A percentile compares a stretch with the other conserved stretches of the same genome.
Evolutionary conservation across 2,329 filamentous ascomycete species (phyloP).

Genomic region (Aspergillus proliferans): DNA sequence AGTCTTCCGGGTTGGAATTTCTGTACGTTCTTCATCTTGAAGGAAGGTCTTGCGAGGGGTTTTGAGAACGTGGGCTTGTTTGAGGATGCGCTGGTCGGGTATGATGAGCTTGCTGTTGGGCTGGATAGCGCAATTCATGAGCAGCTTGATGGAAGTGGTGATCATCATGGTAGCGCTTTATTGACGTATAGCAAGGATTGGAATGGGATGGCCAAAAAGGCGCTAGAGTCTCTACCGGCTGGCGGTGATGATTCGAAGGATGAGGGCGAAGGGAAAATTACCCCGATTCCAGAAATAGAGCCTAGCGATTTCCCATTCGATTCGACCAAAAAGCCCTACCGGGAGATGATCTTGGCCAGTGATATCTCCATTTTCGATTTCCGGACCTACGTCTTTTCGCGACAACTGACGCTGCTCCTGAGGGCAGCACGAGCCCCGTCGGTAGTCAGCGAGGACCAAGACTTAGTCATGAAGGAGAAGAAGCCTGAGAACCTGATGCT

Average conservation of each 20-base stretch:
- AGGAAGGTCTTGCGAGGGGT: slow-evolving; percentile 85
- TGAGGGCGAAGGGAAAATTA: slow-evolving; percentile 24
- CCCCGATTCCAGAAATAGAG: slow-evolving; percentile 22
- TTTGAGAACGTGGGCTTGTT: slow-evolving; percentile 95
- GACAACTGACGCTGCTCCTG: slow-evolving; percentile 76
- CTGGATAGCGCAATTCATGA: slow-evolving; percentile 77
- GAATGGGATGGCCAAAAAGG: slow-evolving; percentile 52
- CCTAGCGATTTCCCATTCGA: slow-evolving; percentile 36
- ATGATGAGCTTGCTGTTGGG: slow-evolving; percentile 86
- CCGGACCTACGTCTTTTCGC: slow-evolving; percentile 83
- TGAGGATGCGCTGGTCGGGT: slow-evolving; percentile 89
- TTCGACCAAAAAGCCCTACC: slow-evolving; percentile 69
- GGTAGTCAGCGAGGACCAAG: slow-evolving; percentile 24
- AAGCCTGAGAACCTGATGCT: slow-evolving; percentile 67
- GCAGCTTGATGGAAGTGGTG: slow-evolving; percentile 55
- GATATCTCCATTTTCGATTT: slow-evolving; percentile 97
- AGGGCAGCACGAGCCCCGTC: slow-evolving; percentile 64
- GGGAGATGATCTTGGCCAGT: slow-evolving; percentile 86
- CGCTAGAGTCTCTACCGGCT: slow-evolving; percentile 36
- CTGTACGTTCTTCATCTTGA: slow-evolving; percentile 96
- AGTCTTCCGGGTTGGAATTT: slow-evolving; percentile 95
- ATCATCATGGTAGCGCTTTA: slow-evolving; percentile 66
- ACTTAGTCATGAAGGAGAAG: slow-evolving; percentile 42
- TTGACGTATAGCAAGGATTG: slow-evolving; percentile 68
- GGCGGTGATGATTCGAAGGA: slow-evolving; percentile 17